phyloP scores from a whole-genome alignment of 2,329 filamentous ascomycete species.

The Paraconiothyrium sp. region DNA sequence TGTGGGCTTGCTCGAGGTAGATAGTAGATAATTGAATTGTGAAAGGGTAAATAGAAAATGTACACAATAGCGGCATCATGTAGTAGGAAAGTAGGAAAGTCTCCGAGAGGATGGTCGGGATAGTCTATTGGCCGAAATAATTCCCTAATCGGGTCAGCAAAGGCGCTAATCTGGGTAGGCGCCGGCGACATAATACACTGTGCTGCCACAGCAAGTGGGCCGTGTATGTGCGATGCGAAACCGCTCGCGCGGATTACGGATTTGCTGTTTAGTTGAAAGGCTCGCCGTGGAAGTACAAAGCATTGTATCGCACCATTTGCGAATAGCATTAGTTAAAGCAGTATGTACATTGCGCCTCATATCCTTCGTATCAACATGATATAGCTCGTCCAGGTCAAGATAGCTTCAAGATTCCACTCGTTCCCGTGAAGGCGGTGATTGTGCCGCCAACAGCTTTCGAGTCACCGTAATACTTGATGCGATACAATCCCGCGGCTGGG shows the following conservation, averaged over 20 bases:
- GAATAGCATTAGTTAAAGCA: not conserved
- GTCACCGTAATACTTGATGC: conserved; percentile 86
- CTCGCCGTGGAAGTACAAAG: not conserved
- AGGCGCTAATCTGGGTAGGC: not conserved
- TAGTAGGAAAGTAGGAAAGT: not conserved
- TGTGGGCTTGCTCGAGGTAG: not conserved
- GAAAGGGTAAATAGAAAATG: too few relatives aligned
- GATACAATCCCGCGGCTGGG: conserved; percentile 70
- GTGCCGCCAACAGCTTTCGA: conserved; percentile 66
- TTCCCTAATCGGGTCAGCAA: too few relatives aligned
- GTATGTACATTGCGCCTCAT: conserved; percentile 7
- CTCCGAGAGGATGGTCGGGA: not conserved
- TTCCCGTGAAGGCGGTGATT: conserved; percentile 50
- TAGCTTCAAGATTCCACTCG: conserved; percentile 36
- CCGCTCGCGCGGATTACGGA: too few relatives aligned
- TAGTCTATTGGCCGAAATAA: not conserved
- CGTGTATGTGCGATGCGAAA: not conserved
- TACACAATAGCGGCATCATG: too few relatives aligned
- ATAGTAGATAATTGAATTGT: not conserved
- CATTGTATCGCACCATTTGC: not conserved
- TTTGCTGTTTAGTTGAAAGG: not conserved
- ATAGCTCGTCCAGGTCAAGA: not conserved
- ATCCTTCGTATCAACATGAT: conserved; percentile 11
- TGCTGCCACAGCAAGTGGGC: not conserved
- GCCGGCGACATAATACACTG: not conserved